Conservation (phyloP, 2,329 filamentous ascomycete species). For the Phoma sp. region DNA sequence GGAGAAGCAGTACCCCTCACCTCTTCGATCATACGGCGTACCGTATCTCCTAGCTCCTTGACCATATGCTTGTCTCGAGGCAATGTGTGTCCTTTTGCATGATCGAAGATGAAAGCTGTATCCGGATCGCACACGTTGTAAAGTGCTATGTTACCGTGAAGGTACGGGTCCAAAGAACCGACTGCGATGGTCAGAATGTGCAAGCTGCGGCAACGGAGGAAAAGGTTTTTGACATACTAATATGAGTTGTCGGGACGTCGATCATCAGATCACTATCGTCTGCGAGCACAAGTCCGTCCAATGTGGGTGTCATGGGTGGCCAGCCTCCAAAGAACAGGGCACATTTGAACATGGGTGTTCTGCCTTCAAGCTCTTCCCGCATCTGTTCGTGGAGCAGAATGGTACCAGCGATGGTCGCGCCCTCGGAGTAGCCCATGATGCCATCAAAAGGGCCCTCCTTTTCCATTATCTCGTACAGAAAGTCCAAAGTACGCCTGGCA, state of each 20-base stretch:
- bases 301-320: constrained; percentile 49
- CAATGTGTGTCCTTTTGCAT: constrained; percentile 69
- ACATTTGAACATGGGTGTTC: constrained; percentile 47
- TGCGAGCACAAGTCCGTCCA: constrained; percentile 43
- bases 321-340: constrained; percentile 59
- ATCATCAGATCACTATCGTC: constrained; percentile 51
- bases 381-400: constrained; percentile 34
- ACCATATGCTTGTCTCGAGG: constrained; percentile 50
- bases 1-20: constrained; percentile 16
- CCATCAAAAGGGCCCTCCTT: constrained; percentile 53
- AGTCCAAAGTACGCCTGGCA: constrained; percentile 27
- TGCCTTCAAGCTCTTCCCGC: constrained; percentile 23
- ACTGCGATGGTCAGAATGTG: constrained; percentile 16
- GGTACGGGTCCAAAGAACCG: constrained; percentile 61
- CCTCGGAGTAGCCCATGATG: constrained; percentile 67
- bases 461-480: constrained; percentile 28
- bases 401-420: constrained; percentile 62
- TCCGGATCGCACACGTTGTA: constrained; percentile 68
- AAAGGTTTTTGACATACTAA: constrained; percentile 23
- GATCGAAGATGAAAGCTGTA: constrained; percentile 66
- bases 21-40: constrained; percentile 36
- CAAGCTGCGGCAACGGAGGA: not conserved
- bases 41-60: constrained; percentile 37
- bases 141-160: constrained; percentile 65
- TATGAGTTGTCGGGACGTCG: constrained; percentile 52